These are phyloP conservation scores for Diplotaxis tenuifolia DNA, from an alignment of 345 rosid species.

Conservation along the genomic window DNA sequence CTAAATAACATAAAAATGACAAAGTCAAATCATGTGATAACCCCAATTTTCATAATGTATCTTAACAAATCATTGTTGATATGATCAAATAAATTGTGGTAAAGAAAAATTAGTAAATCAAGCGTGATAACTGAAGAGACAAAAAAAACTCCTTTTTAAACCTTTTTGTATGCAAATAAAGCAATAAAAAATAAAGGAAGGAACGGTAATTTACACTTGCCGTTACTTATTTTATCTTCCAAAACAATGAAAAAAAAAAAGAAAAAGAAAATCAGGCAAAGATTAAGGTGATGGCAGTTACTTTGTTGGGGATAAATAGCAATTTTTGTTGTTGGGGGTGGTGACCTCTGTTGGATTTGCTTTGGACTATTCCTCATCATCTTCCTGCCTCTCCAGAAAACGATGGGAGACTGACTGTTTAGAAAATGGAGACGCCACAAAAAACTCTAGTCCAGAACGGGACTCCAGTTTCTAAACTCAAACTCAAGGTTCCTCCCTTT, in stretches of 20 bases:
- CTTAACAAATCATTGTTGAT: slow-evolving; percentile 24
- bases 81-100: background rate
- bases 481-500: background rate
- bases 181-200: slow-evolving; percentile 13
- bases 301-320: slow-evolving; percentile 31
- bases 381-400: background rate
- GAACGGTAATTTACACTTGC: background rate
- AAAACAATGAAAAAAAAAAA: background rate
- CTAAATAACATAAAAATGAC: background rate
- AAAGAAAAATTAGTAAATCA: background rate
- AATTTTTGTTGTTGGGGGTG: slow-evolving; percentile 9
- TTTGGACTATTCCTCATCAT: slow-evolving; percentile 16
- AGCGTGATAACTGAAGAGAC: background rate
- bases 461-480: background rate
- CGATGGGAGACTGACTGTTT: background rate
- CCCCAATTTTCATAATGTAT: background rate
- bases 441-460: background rate
- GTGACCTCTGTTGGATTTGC: background rate
- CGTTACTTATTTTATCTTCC: background rate
- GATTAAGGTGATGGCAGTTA: slow-evolving; percentile 36
- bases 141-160: background rate
- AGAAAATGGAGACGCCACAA: background rate
- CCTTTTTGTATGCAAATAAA: slow-evolving; percentile 23
- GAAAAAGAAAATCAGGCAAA: background rate
- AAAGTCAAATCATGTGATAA: slow-evolving; percentile 16